Evolutionary conservation across 2,329 filamentous ascomycete genomes (phyloP), one percentile per base, ranked within the genome.

Genomic region (Alternaria dauci): DNA sequence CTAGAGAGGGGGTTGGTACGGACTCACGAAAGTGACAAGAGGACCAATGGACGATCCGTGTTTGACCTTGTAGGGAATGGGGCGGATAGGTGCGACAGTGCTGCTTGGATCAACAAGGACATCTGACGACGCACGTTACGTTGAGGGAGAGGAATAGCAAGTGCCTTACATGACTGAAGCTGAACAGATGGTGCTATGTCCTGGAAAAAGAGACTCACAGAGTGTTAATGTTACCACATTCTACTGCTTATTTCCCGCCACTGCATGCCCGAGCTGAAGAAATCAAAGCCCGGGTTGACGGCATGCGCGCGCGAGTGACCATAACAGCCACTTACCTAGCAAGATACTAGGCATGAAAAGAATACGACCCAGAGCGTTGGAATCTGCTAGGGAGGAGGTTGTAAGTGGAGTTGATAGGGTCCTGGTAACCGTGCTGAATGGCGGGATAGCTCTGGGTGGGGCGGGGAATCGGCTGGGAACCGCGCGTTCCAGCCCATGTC

Each of bases 381-480:
- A 23, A 28, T 25, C 14, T 26, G 20, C 46, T 32, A 36, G 30
- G 38, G 5, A 41, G 39, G 11, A 41, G 12, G 14, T 7, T 23
- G 46, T 8, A 16, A 30, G 46, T 23, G 30, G 34, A 48, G 46
- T 30, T 34, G 23, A 34, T 23, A 18, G n/a, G 20, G 30, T 48
- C 23, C 28, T 23, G 4, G 46, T 36, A 30, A 8, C 34, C 18
- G 30, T 25, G 32, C 32, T 36, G 32, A 36, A 14, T 36, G 32
- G 32, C 32, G 32, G 18, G 28, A 48, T 32, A 5, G 46, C 44
- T 23, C 28, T 30, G 8, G 30, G 46, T 32, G 46, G 46, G 30
- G 20, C 46, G 30, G 30, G 46, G 46, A 50, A 50, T 16, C 46
- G 46, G 46, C 46, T 50, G 30, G 46, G 14, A 34, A 50, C 30